phyloP scores from a whole-genome alignment of 345 rosid genomes.

The Eutrema japonicum region DNA sequence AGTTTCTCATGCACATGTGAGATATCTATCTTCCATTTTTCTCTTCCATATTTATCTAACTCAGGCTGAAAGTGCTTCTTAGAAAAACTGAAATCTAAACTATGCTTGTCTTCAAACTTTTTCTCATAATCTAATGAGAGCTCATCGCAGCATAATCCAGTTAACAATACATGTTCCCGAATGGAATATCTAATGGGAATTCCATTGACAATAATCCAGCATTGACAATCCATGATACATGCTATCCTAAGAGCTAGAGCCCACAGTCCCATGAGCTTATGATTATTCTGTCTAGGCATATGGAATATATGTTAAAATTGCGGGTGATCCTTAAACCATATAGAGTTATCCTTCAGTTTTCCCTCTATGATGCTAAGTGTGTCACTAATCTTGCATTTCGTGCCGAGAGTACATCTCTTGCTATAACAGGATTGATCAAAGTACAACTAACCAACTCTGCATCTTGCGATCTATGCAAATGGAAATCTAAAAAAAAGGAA shows the following conservation, averaged over 20 bases:
- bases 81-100: too few species aligned
- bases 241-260: background rate
- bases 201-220: background rate
- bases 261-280: background rate
- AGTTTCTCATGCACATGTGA: background rate
- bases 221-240: background rate
- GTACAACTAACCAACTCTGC: too few species aligned
- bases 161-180: background rate
- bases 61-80: too few species aligned
- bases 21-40: background rate
- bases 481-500: too few species aligned
- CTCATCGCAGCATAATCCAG: background rate
- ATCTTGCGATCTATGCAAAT: too few species aligned
- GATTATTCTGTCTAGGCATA: background rate
- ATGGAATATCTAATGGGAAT: background rate
- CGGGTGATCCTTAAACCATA: background rate
- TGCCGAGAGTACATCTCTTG: too few species aligned
- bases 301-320: background rate
- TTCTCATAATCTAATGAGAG: background rate
- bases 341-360: background rate
- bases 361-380: background rate
- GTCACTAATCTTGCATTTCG: too few species aligned
- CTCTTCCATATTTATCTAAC: too few species aligned
- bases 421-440: too few species aligned
- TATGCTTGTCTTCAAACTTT: background rate